phyloP scores from a whole-genome alignment of 1,284 basidiomycete genomes.

The Puccinia triticina region DNA sequence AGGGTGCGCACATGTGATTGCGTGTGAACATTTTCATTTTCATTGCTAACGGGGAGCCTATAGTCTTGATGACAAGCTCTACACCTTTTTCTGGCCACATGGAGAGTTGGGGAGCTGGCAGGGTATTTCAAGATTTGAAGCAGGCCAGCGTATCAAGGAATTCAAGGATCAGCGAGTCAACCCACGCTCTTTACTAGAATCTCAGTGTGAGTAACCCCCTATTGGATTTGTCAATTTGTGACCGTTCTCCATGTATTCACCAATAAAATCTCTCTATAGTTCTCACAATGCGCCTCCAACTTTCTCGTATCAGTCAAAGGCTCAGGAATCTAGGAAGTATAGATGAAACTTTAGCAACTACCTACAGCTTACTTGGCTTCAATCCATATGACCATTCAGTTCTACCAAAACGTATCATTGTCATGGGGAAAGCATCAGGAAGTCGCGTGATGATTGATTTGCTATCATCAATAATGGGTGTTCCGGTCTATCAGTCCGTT shows the following conservation, averaged over 20 bases:
- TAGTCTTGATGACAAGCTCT: conserved; percentile 81
- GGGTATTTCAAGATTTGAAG: conserved; percentile 82
- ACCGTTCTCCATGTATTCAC: not conserved
- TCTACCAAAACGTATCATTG: conserved; percentile 38
- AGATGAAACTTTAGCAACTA: not conserved
- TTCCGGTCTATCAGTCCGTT: conserved; percentile 39
- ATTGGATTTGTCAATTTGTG: not conserved
- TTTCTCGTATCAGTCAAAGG: conserved; percentile 31
- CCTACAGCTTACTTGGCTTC: conserved; percentile 39
- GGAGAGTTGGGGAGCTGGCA: conserved; percentile 73
- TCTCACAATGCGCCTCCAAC: conserved; percentile 42
- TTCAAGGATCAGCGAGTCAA: conserved; percentile 81
- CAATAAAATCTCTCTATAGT: conserved; percentile 4
- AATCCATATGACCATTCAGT: conserved; percentile 46
- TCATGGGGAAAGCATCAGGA: conserved; percentile 26
- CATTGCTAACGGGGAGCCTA: not conserved
- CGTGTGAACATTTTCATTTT: not conserved
- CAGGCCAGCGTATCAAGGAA: conserved; percentile 77
- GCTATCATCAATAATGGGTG: conserved; percentile 38
- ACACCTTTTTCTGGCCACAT: conserved; percentile 80
- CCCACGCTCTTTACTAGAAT: conserved; percentile 64
- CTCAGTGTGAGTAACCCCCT: conserved; percentile 37
- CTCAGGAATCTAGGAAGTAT: not conserved
- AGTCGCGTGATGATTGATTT: conserved; percentile 45
- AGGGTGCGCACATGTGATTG: conserved; percentile 65